Conservation (phyloP, 208 protist genomes). For the Leishmania mexicana region DNA sequence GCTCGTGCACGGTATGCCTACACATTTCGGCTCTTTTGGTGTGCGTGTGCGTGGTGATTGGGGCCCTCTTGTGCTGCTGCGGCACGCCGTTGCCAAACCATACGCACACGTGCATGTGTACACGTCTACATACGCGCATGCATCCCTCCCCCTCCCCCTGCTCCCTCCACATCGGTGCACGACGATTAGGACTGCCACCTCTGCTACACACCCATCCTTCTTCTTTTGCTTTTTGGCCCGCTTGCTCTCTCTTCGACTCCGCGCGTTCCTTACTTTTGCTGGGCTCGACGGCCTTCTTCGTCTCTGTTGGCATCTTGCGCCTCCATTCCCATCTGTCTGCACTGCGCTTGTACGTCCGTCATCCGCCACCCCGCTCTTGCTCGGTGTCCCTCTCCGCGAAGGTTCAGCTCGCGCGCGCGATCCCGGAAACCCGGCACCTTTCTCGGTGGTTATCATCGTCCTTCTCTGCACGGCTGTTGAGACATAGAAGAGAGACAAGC, state of each 20-base stretch:
- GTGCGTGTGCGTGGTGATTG: slow-evolving; percentile 9
- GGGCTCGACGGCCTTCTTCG: background rate
- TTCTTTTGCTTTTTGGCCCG: background rate
- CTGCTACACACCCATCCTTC: background rate
- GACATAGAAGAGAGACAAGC: background rate
- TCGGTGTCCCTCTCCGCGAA: background rate
- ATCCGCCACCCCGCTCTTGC: background rate
- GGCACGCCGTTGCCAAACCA: background rate
- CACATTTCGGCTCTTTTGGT: background rate
- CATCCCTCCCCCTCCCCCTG: background rate
- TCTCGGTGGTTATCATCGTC: background rate
- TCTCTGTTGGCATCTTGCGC: background rate
- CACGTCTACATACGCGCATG: background rate
- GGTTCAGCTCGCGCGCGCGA: background rate
- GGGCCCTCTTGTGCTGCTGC: background rate
- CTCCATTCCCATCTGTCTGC: background rate
- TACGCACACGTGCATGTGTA: background rate
- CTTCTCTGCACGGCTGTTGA: background rate
- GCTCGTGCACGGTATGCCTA: background rate
- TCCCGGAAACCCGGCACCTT: background rate
- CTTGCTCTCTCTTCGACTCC: background rate
- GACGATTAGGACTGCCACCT: background rate
- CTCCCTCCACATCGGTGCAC: background rate
- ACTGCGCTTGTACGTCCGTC: background rate
- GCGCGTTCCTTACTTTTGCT: background rate